Evolutionary conservation across 2,329 filamentous ascomycete species (phyloP), one percentile per base, ranked within the genome.

Genomic region (Teratosphaeria pseudoeucalypti): DNA sequence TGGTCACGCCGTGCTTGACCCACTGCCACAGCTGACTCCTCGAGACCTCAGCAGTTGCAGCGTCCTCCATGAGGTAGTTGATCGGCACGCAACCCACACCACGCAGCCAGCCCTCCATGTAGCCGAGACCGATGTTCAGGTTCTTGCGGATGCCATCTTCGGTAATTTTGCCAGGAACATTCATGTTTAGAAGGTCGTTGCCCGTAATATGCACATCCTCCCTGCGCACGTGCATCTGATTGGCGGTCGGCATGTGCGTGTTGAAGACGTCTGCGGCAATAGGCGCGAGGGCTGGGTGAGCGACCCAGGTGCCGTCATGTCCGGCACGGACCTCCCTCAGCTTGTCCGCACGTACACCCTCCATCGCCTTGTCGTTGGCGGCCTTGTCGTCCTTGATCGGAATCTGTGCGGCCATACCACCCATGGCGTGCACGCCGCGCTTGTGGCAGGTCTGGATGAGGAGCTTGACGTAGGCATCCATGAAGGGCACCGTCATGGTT

Each of bases 41-140:
- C 59, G 89, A 95, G 5, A 99, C 94, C 76, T 99, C 94, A 56
- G 94, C 94, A 1, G 94, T 99, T 27, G 94, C 94, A 19, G 94
- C 94, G 68, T 97, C 94, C 79, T 99, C 94, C 92, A 97, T 97
- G 59, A 97, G 82, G 75, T 88, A 95, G 81, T 97, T 96, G 78
- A 97, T 96, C 55, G 94, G 94, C 57, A 97, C 92, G 70, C 94
- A 99, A 60, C 94, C 94, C 26, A 97, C 83, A 37, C 92, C 94
- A 63, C 92, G 88, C 62, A 97, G 81, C 94, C 94, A 99, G 63
- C 90, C 94, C 78, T 99, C 94, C 92, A 97, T 99, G 78, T 99
- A 99, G 57, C 89, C 88, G 6, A 99, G 84, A 47, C 92, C 94
- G 66, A 99, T 97, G 78, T 91, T 92, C 65, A 99, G 81, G 80